phyloP scores from a whole-genome alignment of 768 basidiomycete genomes.

The Xerocomellus amylosporus region DNA sequence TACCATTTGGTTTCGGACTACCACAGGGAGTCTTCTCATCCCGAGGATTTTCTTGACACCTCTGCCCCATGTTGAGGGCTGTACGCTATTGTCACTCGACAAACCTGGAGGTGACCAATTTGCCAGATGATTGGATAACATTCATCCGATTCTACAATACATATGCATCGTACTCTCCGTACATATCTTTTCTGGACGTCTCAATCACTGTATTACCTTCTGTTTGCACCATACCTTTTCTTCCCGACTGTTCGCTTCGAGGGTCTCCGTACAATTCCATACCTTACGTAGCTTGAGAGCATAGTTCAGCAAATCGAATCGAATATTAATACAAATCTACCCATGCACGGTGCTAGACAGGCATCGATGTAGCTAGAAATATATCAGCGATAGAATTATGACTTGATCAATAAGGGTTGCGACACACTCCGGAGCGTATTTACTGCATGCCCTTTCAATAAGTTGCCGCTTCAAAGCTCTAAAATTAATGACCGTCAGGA shows the following conservation, averaged over 20 bases:
- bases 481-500: neutral
- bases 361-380: neutral
- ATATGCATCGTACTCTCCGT: neutral
- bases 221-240: neutral
- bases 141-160: neutral
- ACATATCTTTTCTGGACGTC: neutral
- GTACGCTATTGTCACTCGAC: slow-evolving; percentile 1
- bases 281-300: neutral
- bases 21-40: neutral
- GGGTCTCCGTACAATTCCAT: neutral
- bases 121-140: neutral
- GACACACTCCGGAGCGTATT: neutral
- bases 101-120: neutral
- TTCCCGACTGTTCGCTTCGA: neutral
- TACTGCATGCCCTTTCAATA: neutral
- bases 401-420: neutral
- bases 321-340: neutral
- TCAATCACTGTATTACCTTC: neutral
- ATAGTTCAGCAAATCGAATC: neutral
- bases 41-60: neutral
- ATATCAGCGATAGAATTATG: neutral
- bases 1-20: slow-evolving; percentile 4
- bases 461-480: neutral
- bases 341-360: neutral
- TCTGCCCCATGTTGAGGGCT: slow-evolving; percentile 3